phyloP scores from a whole-genome alignment of 2,329 filamentous ascomycete genomes.

The Penicillium corylophilum region DNA sequence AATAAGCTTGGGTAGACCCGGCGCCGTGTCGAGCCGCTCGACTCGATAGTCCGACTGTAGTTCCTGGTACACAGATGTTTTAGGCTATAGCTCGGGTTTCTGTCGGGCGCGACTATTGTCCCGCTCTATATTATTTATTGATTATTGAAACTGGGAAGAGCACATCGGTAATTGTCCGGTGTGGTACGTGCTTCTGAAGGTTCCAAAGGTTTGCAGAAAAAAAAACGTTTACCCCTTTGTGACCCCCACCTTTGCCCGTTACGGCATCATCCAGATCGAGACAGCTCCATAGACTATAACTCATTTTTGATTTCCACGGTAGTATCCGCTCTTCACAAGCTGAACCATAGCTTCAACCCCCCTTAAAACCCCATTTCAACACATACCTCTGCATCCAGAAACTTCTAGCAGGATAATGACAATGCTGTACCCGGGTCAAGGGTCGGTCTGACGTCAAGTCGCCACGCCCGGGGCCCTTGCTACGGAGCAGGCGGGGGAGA shows the following conservation, averaged over 20 bases:
- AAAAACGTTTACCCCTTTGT: neutral
- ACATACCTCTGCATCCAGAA: neutral
- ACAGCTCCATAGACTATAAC: neutral
- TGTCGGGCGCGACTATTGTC: neutral
- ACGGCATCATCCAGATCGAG: neutral
- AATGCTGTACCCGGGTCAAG: constrained; percentile 1
- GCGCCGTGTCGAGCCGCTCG: neutral
- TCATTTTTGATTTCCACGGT: neutral
- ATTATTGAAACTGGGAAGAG: neutral
- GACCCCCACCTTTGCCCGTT: neutral
- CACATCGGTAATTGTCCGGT: neutral
- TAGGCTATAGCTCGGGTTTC: neutral
- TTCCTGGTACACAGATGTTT: neutral
- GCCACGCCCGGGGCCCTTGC: constrained; percentile 13
- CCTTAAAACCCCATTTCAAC: neutral
- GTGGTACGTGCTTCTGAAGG: neutral
- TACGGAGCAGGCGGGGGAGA: constrained; percentile 1
- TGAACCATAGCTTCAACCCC: neutral
- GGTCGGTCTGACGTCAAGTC: constrained; percentile 25
- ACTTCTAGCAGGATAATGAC: neutral
- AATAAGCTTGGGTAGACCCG: neutral
- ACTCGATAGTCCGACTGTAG: neutral
- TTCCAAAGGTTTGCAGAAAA: neutral
- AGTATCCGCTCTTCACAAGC: neutral
- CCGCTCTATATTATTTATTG: neutral